Base-by-base conservation (phyloP, 208 protist genomes). In the Trypanosoma cruzi region DNA sequence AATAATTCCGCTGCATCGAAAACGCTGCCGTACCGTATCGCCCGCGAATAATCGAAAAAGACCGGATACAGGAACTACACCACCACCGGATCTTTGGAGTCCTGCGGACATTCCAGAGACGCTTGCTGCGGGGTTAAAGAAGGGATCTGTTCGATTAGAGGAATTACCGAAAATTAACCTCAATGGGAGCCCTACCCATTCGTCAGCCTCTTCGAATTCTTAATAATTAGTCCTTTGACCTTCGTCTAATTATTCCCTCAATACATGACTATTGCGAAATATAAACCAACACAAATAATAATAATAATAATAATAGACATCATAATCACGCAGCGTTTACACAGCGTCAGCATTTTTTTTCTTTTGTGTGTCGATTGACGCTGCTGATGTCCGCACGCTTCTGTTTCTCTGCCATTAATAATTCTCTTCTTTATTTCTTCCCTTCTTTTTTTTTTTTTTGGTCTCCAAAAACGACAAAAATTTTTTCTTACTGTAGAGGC, bases 121-220 rank as follows among this genome's bases (percentile, higher is more conserved):
- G 4, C 50, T 66, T 50, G 40, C 53, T 4, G 53, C 4, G 8
- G 62, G 71, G 0, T 13, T 63, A 22, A 69, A 69, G 20, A 24
- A 3, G 22, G 61, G 61, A 48, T 46, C 6, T 18, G 61, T 75
- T 10, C 59, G 37, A 4, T 24, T 67, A 16, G 55, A 69, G 32
- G 59, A 75, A 57, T n/a, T 75, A 10, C 71, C 71, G 32, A 44
- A 37, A 28, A 60, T 75, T 50, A n/a, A 48, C 20, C 37, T 50
- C 18, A 46, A 58, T 26, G 54, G 34, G 3, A 49, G 44, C 7
- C 58, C 71, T 28, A n/a, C 10, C 3, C 14, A 37, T 11, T 70
- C 64, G 31, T 70, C 40, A 34, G 61, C 44, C 10, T 65, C 68
- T 50, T 60, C 50, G 4, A 40, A 73, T 29, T 52, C 20, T 28